Percentiles rank a stretch among this genome's conserved stretches.
These are phyloP conservation scores for Plectranthus barbatus DNA, from an alignment of 257 asterid genomes.

Conservation along the genomic window DNA sequence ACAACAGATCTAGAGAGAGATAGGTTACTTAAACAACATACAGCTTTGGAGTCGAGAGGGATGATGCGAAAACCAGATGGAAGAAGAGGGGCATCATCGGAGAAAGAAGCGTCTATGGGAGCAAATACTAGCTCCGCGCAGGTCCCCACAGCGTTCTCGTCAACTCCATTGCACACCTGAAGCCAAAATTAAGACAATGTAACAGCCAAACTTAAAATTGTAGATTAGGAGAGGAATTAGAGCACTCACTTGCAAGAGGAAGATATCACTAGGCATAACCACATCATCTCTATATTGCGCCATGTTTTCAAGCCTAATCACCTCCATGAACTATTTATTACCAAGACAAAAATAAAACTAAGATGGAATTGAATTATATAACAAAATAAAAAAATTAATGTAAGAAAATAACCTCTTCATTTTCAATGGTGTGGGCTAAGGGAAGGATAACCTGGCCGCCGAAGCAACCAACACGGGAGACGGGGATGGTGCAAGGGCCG, in stretches of 20 bases:
- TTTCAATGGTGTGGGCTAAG: constrained; percentile 88
- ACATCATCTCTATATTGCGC: constrained; percentile 62
- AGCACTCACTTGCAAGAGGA: constrained; percentile 78
- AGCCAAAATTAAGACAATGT: background rate
- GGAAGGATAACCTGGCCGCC: constrained; percentile 97
- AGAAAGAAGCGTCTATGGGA: constrained; percentile 92
- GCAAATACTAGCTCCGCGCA: constrained; percentile 91
- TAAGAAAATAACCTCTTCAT: constrained; percentile 69
- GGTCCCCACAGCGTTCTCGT: constrained; percentile 71
- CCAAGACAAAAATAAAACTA: background rate
- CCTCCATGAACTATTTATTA: constrained; percentile 81
- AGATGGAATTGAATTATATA: background rate
- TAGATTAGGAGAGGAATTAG: background rate
- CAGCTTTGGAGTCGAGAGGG: constrained; percentile 71
- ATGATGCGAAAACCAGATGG: constrained; percentile 97
- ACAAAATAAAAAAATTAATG: background rate
- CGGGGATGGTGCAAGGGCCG: constrained; percentile 66
- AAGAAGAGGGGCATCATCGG: constrained; percentile 95
- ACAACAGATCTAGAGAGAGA: too few species aligned
- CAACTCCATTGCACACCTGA: constrained; percentile 92
- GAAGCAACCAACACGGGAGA: constrained; percentile 65
- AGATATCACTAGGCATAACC: constrained; percentile 76
- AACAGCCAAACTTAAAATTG: background rate
- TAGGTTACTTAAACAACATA: background rate
- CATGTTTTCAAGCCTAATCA: constrained; percentile 84